Conservation (phyloP, 129 eudicot genomes). For the Flaveria robusta region DNA sequence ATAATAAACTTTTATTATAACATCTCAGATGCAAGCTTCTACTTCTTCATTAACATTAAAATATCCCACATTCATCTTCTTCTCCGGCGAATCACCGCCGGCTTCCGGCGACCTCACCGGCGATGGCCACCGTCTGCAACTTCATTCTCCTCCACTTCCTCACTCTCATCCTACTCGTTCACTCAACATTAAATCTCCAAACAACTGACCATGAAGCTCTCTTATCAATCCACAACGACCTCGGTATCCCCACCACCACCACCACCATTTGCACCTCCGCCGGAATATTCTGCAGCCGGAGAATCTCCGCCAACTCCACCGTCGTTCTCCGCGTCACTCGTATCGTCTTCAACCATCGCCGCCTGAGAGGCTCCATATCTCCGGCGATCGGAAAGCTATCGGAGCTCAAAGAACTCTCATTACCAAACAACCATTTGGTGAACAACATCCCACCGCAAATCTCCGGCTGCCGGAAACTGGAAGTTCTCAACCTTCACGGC, state of each 20-base stretch:
- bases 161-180: conserved; percentile 37
- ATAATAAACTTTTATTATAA: neutral
- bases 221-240: conserved; percentile 44
- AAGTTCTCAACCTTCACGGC: conserved; percentile 53
- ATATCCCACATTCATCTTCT: neutral
- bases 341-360: conserved; percentile 45
- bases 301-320: conserved; percentile 36
- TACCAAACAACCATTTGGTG: conserved; percentile 54
- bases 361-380: conserved; percentile 58
- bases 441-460: conserved; percentile 63
- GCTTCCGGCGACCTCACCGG: neutral
- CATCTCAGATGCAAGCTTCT: neutral
- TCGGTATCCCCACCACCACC: conserved; percentile 44
- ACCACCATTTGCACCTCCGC: conserved; percentile 55
- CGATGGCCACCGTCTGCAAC: conserved; percentile 50
- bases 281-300: conserved; percentile 59
- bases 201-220: conserved; percentile 56
- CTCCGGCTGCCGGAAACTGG: conserved; percentile 55
- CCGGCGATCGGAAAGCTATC: conserved; percentile 63
- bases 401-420: conserved; percentile 75
- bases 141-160: conserved; percentile 42
- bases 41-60: neutral
- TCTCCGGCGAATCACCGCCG: neutral
- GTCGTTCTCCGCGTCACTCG: conserved; percentile 58
- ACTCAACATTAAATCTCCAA: conserved; percentile 47